Evolutionary conservation across 23 red algal species (phyloP), one percentile per base, ranked within the genome.

Genomic region (Agarophyton chilense): DNA sequence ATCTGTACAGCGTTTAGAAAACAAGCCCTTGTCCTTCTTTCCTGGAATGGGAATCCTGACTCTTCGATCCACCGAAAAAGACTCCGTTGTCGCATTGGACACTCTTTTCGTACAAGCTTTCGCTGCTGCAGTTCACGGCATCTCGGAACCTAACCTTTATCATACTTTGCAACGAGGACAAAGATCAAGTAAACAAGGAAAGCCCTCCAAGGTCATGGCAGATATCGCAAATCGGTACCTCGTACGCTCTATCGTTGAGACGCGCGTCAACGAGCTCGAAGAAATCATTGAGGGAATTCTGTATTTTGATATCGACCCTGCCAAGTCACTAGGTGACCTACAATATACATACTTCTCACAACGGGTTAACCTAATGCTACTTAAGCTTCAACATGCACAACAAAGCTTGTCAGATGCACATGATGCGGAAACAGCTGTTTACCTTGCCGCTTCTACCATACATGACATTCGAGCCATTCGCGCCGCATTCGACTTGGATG

Each of bases 351-450:
- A 72, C 63, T 81, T 91, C 33, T 43, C 77, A 73, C 75, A 91
- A 65, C 40, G 88, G 60, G 61, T 91, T n/a, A 91, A 91, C 46
- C 39, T 82, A 45, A 67, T 91, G 75, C 35, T 91, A 21, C 82
- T 71, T 50, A 81, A 82, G 29, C 47, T 82, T 60, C 57, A 82
- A 40, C 47, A 81, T 35, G 88, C 88, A 18, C 88, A 74, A 53
- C 31, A 82, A 18, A 43, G 64, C 26, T 25, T 82, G 52, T 53
- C 64, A 32, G 73, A 90, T 35, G 40, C 75, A n/a, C 36, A 71
- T 46, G 88, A 91, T 52, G 72, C 52, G 60, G 60, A 35, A 39
- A 63, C 62, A 51, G 88, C 88, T 72, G 39, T 82, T 51, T 71
- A 91, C 63, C 42, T 82, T 45, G 88, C 77, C n/a, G 46, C 76